Base-by-base conservation (phyloP, 2,329 filamentous ascomycete genomes). In the Chaetomium olivaceum region DNA sequence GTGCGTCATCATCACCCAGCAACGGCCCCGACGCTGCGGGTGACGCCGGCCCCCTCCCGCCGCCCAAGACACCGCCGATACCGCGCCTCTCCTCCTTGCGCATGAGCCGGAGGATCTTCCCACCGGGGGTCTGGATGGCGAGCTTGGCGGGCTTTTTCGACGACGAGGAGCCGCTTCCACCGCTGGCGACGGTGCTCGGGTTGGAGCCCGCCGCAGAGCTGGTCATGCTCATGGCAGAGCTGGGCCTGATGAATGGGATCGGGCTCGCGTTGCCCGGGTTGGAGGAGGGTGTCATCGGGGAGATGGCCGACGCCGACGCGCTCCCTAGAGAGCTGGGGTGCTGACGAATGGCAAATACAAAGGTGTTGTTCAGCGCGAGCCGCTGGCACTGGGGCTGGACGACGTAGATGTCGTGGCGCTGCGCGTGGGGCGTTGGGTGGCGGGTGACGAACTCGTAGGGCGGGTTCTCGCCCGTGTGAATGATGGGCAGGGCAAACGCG, bases 361-460 rank as follows among this genome's bases (percentile, higher is more conserved):
- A 99, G 0, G 95, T 99, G 76, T 99, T 98, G 81, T 98, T 97
- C 63, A 96, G 83, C 1, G 92, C 93, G 31, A 99, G 82, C 29
- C 89, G 87, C 70, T 90, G 86, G 76, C 95, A 99, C 77, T 99
- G 96, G 1, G 96, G 95, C 75, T 98, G 95, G 54, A 93, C 91
- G 69, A 99, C 91, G 77, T 99, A 99, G 65, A 99, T 89, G 76
- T 99, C 95, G 77, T 99, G 93, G 51, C 94, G 88, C 75, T 97
- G 93, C n/a, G 95, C 95, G 76, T 99, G 95, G 9, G 95, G 95
- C 2, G 95, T 99, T 8, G 96, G 96, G 76, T 99, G 95, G 4
- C 95, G 88, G 48, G 90, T 90, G 55, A 97, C 85, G 77, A 98
- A 99, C 66, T 97, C 92, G 77, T 97, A 99, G 0, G 91, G 87